These are phyloP conservation scores for Aspergillus sp. DNA, from an alignment of 2,329 filamentous ascomycete genomes.

Conservation along the genomic window DNA sequence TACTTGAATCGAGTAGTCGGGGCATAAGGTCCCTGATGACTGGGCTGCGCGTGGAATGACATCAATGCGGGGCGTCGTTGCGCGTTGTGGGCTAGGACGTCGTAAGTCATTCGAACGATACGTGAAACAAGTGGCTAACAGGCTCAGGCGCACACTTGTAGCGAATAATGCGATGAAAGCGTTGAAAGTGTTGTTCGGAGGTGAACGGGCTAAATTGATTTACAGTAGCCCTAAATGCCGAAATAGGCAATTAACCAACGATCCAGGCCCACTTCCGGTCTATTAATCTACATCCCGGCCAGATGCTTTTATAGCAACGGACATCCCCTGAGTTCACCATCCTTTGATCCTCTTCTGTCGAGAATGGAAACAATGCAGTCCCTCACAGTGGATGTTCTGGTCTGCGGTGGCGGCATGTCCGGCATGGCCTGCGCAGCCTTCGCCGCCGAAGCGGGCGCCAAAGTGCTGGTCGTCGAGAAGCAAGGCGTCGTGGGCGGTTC, in stretches of 20 bases:
- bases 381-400: conserved; percentile 14
- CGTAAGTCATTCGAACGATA: no score
- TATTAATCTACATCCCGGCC: no score
- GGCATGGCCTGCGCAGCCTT: conserved; percentile 20
- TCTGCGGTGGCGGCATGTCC: conserved; percentile 22
- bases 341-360: not conserved
- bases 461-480: conserved; percentile 17
- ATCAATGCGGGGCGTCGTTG: conserved; percentile 3
- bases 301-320: not conserved
- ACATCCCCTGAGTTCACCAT: not conserved
- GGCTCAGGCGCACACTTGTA: no score
- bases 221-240: no score
- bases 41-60: conserved; percentile 7
- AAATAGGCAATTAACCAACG: no score
- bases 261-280: no score
- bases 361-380: conserved; percentile 9
- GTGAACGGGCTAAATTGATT: no score
- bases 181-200: no score
- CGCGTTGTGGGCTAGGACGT: conserved; percentile 5
- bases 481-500: conserved; percentile 15
- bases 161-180: no score
- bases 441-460: conserved; percentile 15
- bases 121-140: no score
- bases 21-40: conserved; percentile 6
- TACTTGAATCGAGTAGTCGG: conserved; percentile 9